These are phyloP conservation scores for Boletus patriciae DNA, from an alignment of 768 basidiomycete genomes.

Conservation along the genomic window DNA sequence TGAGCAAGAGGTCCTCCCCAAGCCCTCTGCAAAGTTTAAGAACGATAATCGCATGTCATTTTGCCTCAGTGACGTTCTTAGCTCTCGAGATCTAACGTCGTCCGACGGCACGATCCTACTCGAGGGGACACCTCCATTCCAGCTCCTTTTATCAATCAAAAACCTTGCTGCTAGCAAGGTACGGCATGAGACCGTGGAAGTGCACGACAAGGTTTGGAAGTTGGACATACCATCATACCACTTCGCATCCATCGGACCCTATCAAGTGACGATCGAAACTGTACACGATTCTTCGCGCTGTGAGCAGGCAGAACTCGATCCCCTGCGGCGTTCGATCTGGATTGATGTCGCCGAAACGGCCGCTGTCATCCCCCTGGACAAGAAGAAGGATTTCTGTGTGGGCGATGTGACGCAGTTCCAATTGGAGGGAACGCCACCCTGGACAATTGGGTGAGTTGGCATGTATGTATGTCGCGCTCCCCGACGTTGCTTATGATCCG, in stretches of 20 bases:
- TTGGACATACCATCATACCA: slow-evolving; percentile 65
- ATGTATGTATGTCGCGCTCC: neutral
- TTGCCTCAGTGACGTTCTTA: slow-evolving; percentile 71
- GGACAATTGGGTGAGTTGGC: slow-evolving; percentile 72
- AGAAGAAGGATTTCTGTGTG: slow-evolving; percentile 80
- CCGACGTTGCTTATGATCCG: slow-evolving; percentile 2
- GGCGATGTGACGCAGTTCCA: slow-evolving; percentile 91
- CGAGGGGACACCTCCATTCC: slow-evolving; percentile 86
- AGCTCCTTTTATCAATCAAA: slow-evolving; percentile 68
- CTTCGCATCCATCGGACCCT: slow-evolving; percentile 79
- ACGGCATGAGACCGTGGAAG: slow-evolving; percentile 54
- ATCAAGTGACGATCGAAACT: slow-evolving; percentile 75
- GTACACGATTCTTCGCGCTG: slow-evolving; percentile 82
- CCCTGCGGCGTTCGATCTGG: slow-evolving; percentile 63
- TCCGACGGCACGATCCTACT: slow-evolving; percentile 61
- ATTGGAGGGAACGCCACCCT: slow-evolving; percentile 90
- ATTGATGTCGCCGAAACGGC: slow-evolving; percentile 97
- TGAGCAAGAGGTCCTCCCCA: slow-evolving; percentile 80
- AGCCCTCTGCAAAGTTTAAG: slow-evolving; percentile 80
- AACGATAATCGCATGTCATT: slow-evolving; percentile 64
- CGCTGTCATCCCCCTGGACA: slow-evolving; percentile 81
- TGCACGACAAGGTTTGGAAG: slow-evolving; percentile 61
- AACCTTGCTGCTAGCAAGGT: slow-evolving; percentile 72
- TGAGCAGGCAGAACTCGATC: slow-evolving; percentile 67
- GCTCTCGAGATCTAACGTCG: slow-evolving; percentile 50